Base-by-base conservation (phyloP, 2,329 filamentous ascomycete genomes). In the Aaosphaeria arxii region DNA sequence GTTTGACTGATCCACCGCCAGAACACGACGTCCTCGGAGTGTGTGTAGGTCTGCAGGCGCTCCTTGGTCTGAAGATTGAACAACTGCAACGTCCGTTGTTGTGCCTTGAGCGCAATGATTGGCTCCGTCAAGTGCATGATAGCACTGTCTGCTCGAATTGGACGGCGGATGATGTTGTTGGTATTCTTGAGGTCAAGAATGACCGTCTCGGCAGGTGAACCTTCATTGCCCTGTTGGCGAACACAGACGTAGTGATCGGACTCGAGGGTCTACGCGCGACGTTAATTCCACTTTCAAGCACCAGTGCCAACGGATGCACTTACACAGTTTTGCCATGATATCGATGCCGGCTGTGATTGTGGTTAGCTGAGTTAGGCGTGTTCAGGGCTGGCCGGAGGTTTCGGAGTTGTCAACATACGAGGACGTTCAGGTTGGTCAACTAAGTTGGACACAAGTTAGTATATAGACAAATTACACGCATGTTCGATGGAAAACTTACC, bases 121-220 rank as follows among this genome's bases (percentile, higher is more conserved):
- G 96, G 90, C 71, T 87, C 89, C 62, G 82, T 87, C 89, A 90
- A 96, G 83, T 99, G 94, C 94, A 99, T 97, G 71, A 99, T 96
- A 64, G 95, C 94, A 83, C 91, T 97, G 77, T 99, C 94, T 67
- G 94, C 94, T 80, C 96, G 97, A 79, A 99, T 99, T 43, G 92
- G 90, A 70, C 92, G 85, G 66, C 89, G 87, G 62, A 90, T 94
- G 71, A 96, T 85, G 78, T 94, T 92, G 83, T 96, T 96, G 77
- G 86, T 86, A 76, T 96, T 95, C 76, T 97, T 96, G 69, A 99
- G 87, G 74, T 99, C 89, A 76, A 99, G 79, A 72, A 99, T 99
- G 74, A 99, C 88, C 58, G 99, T 92, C 76, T 96, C 91, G 57
- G 91, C 89, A 63, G 89, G 87, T 57, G 90, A 83, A 64, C 91